phyloP scores from a whole-genome alignment of 305 asterid genomes.

The Fraxinus albicans region DNA sequence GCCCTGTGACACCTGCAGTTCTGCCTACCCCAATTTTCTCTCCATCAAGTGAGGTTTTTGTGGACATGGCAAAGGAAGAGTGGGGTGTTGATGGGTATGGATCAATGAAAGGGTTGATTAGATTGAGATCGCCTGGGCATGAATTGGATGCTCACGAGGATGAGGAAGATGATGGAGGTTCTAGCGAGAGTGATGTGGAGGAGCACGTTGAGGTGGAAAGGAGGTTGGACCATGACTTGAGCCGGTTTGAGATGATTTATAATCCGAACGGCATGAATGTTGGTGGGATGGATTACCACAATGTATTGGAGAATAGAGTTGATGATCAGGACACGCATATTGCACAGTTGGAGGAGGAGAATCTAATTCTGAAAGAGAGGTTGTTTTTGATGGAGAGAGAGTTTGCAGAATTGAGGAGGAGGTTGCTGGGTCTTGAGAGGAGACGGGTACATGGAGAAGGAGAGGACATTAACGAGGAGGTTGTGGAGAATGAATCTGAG shows the following conservation, averaged over 20 bases:
- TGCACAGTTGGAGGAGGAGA: slow-evolving; percentile 83
- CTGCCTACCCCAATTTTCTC: slow-evolving; percentile 56
- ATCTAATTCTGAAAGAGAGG: slow-evolving; percentile 73
- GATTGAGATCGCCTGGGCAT: slow-evolving; percentile 73
- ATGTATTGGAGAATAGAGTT: slow-evolving; percentile 75
- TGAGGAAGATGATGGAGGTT: slow-evolving; percentile 71
- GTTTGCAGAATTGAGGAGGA: slow-evolving; percentile 69
- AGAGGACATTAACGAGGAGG: slow-evolving; percentile 54
- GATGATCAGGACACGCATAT: slow-evolving; percentile 85
- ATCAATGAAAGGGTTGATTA: slow-evolving; percentile 62
- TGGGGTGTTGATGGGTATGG: slow-evolving; percentile 73
- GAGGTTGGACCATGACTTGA: slow-evolving; percentile 83
- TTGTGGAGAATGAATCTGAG: slow-evolving; percentile 62
- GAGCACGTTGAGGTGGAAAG: slow-evolving; percentile 93
- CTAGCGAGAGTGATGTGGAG: slow-evolving; percentile 84
- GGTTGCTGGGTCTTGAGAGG: slow-evolving; percentile 67
- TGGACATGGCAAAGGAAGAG: slow-evolving; percentile 65
- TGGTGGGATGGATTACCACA: slow-evolving; percentile 48
- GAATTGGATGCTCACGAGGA: slow-evolving; percentile 55
- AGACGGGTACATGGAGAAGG: slow-evolving; percentile 30
- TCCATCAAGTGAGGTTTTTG: slow-evolving; percentile 58
- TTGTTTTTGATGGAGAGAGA: slow-evolving; percentile 87
- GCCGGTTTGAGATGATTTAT: slow-evolving; percentile 86
- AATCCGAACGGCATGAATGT: slow-evolving; percentile 43
- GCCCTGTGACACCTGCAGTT: slow-evolving; percentile 60